Evolutionary conservation across 306 rosid genomes (phyloP), one percentile per base, ranked within the genome.

Genomic region (Lupinus albus): DNA sequence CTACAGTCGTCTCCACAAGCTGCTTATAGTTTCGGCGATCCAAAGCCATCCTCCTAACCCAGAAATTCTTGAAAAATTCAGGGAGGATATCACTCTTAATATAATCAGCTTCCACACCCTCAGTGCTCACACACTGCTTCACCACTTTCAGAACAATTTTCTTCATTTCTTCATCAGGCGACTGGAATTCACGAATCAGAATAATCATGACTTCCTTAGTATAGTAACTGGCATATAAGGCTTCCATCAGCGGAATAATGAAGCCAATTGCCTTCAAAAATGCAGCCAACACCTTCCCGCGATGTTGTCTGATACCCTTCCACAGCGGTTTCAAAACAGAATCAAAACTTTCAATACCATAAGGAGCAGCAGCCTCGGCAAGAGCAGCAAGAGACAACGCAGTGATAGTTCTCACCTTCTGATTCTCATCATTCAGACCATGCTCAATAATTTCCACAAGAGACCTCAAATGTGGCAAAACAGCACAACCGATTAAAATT

Each of bases 1-100:
- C 94, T 12, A 87, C 94, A 21, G 94, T 87, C 14, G 94, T 87
- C 17, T 87, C 94, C 75, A 85, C 94, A 42, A 87, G 86, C 61
- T 87, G 94, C 70, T 75, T 83, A 64, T 87, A 87, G 64, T 87
- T 87, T 57, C 94, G 80, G 58, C 94, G 61, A 79, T 87, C 94
- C 81, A 87, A 81, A 17, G 94, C 94, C 94, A 85, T 87, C 79
- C 94, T 85, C 66, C 94, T 81, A 50, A 87, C 94, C 94, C 94
- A 87, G 51, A 87, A 85, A 74, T 87, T 87, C 25, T 69, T 83
- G 56, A 87, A 87, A 73, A 83, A 87, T 70, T 87, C 94, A 0
- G 94, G 94, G 38, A 87, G 86, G 47, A 87, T 85, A 70, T 87
- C 94, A 54, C 63, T 87, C 42, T 88, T 80, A 13, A 87, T 85